Base-by-base conservation (phyloP, 768 basidiomycete genomes). In the Cyathus striatus region DNA sequence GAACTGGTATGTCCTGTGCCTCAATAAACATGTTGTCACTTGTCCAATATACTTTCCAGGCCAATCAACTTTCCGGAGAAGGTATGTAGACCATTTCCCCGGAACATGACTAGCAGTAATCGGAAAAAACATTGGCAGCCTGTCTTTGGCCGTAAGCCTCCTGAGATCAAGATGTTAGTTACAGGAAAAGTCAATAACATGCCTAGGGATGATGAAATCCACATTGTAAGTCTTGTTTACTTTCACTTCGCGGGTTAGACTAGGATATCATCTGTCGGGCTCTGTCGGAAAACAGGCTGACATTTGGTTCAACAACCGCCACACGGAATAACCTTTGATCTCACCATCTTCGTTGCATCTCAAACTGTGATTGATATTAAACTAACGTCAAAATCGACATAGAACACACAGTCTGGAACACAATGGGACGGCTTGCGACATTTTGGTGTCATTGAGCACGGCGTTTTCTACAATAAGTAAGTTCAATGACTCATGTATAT, bases 401-500 rank as follows among this genome's bases (percentile, higher is more conserved):
- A 84, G 82, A 84, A 86, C 49, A 81, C 82, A 0, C 83, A 85
- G 61, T 81, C 81, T 0, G 80, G 82, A 6, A 71, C 79, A 3
- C 82, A 86, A 50, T 83, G 82, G 82, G 83, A 85, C 49, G 81
- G 82, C 6, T 43, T 83, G 54, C 68, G 73, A 46, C 81, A 84
- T 49, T 79, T 69, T 51, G 79, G 79, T 2, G 46, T 83, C 32
- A 38, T 58, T 0, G 69, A 75, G 13, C 72, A 82, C 48, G 66
- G 65, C 2, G 63, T 81, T 17, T 81, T 78, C 53, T 84, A 83
- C 57, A 78, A 83, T 61, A 79, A 81, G 80, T 80, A 48, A 36
- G 52, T 47, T 30, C 9, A 7, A 30, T 9, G 39, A 17, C n/a
- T n/a, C n/a, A 34, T 34, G 20, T 6, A 12, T 42, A n/a, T n/a